Evolutionary conservation across 116 monocot genomes (phyloP).

Genomic region (Phalaenopsis hybrid): DNA sequence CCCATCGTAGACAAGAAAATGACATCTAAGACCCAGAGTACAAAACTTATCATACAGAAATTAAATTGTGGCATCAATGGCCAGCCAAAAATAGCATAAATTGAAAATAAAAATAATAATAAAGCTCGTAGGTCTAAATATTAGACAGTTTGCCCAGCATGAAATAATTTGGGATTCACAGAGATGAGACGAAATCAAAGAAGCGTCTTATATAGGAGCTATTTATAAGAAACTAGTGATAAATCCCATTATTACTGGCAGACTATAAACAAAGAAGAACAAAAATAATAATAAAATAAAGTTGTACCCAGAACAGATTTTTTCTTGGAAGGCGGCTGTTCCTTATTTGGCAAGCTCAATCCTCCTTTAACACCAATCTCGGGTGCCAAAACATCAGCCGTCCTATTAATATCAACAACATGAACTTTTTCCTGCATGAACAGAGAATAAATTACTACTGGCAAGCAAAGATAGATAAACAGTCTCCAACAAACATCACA

Average conservation of each 20-base stretch:
- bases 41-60: neutral
- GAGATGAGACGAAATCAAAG: neutral
- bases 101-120: neutral
- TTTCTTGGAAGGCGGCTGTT: constrained; percentile 36
- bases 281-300: neutral
- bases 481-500: neutral
- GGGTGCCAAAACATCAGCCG: constrained; percentile 12
- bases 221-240: neutral
- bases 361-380: constrained; percentile 31
- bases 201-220: neutral
- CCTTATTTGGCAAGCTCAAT: constrained; percentile 35
- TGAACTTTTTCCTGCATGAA: constrained; percentile 11
- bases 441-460: neutral
- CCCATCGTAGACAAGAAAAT: neutral
- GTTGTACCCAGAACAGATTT: constrained; percentile 54
- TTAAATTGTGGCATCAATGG: neutral
- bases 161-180: neutral
- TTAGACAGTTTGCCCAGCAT: neutral
- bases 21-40: neutral
- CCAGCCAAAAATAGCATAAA: neutral
- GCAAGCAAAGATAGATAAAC: neutral
- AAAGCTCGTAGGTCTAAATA: neutral
- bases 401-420: constrained; percentile 14
- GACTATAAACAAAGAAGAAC: neutral
- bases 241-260: neutral